Evolutionary conservation across 75 land plant species (phyloP).

Genomic region (Cupressus sempervirens): DNA sequence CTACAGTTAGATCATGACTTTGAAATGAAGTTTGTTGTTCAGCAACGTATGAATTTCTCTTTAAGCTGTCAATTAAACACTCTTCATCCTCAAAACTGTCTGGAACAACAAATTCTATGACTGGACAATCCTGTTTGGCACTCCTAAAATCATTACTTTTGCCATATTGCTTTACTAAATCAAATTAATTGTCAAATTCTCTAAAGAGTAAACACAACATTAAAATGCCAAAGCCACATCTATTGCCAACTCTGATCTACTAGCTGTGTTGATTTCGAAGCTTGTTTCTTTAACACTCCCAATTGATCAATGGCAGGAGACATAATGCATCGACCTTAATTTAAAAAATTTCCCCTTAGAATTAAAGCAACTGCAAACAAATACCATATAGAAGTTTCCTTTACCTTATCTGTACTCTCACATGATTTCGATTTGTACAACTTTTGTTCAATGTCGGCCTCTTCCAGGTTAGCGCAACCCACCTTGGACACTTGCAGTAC

Average conservation of each 20-base stretch:
- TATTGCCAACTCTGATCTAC: neutral
- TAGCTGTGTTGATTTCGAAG: neutral
- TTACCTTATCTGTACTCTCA: neutral
- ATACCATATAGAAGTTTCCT: neutral
- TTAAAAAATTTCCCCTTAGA: neutral
- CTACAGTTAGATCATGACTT: neutral
- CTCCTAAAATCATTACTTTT: neutral
- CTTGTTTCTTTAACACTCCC: neutral
- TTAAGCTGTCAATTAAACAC: neutral
- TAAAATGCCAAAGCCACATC: neutral
- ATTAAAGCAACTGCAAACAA: neutral
- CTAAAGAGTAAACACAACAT: neutral
- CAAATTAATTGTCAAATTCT: neutral
- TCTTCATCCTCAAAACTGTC: conserved; percentile 44
- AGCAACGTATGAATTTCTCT: neutral
- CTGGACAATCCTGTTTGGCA: neutral
- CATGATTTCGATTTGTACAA: neutral
- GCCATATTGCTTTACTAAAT: neutral
- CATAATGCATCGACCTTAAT: neutral
- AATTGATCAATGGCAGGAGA: neutral
- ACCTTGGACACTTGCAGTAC: neutral
- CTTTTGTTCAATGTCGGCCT: neutral
- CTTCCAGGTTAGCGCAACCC: neutral
- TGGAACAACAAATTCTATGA: conserved; percentile 22
- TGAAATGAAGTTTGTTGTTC: neutral